A percentile compares a stretch with the other conserved stretches of the same genome.
Evolutionary conservation across 805 yeast species (phyloP).

Genomic region (Barnettozyma wickerhamii): DNA sequence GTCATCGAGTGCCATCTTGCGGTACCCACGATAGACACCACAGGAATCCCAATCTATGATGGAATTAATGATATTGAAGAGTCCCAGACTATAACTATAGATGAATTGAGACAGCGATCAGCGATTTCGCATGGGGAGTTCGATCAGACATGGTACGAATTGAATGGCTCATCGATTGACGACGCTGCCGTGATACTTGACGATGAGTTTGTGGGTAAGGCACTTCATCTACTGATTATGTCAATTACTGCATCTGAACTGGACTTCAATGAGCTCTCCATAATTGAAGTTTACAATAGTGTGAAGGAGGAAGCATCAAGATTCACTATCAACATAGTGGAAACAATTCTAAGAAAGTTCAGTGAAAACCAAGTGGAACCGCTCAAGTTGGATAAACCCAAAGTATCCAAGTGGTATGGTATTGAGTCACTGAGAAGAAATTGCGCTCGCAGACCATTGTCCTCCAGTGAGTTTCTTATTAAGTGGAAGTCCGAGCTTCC

Average conservation of each 20-base stretch:
- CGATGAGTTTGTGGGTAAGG: conserved; percentile 29
- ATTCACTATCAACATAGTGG: conserved; percentile 39
- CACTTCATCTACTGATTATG: conserved; percentile 33
- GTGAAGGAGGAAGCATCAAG: conserved; percentile 29
- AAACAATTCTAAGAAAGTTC: conserved; percentile 49
- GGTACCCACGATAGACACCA: conserved; percentile 30
- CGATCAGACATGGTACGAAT: conserved; percentile 42
- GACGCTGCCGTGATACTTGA: conserved; percentile 38
- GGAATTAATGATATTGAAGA: conserved; percentile 24
- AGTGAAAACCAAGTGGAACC: conserved; percentile 23
- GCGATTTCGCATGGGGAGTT: conserved; percentile 57
- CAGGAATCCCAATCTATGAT: conserved; percentile 33
- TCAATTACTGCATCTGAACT: conserved; percentile 34
- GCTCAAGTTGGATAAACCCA: conserved; percentile 37
- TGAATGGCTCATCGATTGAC: conserved; percentile 53
- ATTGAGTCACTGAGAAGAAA: conserved; percentile 40
- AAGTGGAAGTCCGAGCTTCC: conserved; percentile 64
- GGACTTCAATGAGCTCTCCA: conserved; percentile 25
- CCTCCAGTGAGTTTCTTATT: conserved; percentile 52
- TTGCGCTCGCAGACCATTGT: conserved; percentile 26
- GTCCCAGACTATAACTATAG: conserved; percentile 11
- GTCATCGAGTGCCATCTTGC: conserved; percentile 34
- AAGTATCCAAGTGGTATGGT: conserved; percentile 63
- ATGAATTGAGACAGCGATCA: conserved; percentile 37
- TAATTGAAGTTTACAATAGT: conserved; percentile 27